These are phyloP conservation scores for Hymenoscyphus scutula DNA, from an alignment of 2,329 filamentous ascomycete species.

Conservation along the genomic window DNA sequence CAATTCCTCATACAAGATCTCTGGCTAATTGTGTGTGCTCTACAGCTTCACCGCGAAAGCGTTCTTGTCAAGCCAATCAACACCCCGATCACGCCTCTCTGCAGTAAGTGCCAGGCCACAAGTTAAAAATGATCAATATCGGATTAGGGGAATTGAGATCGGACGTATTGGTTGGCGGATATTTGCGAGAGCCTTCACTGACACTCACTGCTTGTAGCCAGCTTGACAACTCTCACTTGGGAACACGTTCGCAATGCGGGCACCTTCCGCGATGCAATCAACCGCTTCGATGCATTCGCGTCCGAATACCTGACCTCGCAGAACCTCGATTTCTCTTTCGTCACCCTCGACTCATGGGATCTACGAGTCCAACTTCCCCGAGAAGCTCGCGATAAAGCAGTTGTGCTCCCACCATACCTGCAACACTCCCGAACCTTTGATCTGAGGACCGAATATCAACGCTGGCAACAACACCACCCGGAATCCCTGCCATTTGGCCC, in stretches of 20 bases:
- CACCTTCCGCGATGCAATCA: conserved; percentile 94
- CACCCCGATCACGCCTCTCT: conserved; percentile 96
- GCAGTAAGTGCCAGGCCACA: conserved; percentile 70
- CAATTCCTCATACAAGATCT: neutral
- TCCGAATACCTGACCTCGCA: conserved; percentile 86
- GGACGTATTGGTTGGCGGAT: neutral
- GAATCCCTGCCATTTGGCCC: conserved; percentile 96
- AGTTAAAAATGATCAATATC: conserved; percentile 20
- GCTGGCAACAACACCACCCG: conserved; percentile 97
- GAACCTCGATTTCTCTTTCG: conserved; percentile 96
- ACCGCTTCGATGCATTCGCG: conserved; percentile 90
- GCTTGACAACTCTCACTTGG: conserved; percentile 96
- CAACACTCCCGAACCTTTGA: conserved; percentile 98
- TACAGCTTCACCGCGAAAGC: conserved; percentile 87
- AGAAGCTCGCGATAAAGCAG: conserved; percentile 96
- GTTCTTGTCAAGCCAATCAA: conserved; percentile 98
- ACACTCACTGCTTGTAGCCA: conserved; percentile 57
- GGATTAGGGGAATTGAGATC: neutral
- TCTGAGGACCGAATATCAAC: conserved; percentile 93
- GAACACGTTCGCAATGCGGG: conserved; percentile 97
- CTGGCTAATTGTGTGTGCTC: conserved; percentile 25
- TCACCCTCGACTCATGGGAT: conserved; percentile 98
- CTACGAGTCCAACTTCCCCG: conserved; percentile 95
- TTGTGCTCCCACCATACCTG: conserved; percentile 92
- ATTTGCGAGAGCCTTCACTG: conserved; percentile 16